Evolutionary conservation across 805 yeast species (phyloP), one percentile per base, ranked within the genome.

Genomic region (Kodamaea nitidulidarum): DNA sequence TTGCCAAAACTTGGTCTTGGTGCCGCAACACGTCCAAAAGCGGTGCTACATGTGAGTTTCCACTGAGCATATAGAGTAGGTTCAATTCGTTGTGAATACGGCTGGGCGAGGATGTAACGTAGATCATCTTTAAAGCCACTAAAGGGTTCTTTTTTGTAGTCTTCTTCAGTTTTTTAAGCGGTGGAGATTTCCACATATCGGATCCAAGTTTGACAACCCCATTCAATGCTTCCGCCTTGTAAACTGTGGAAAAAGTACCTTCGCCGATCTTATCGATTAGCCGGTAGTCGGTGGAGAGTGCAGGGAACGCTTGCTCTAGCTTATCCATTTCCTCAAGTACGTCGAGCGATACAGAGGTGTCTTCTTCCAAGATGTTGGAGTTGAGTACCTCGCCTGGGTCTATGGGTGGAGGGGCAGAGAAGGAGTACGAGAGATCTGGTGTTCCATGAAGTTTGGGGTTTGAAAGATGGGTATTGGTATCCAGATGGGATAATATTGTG

Each of bases 81-180:
- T 82, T 82, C 46, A 93, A 73, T 60, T 93, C 99, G 58, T 90
- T 90, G 50, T 77, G 80, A 32, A 93, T 91, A 60, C 99, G 75
- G 46, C 79, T 81, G 0, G 98, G 97, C 6, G 97, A 88, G 1
- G 96, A 86, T 0, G 98, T 93, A 15, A 90, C 98, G 59, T 91
- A 90, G 34, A 93, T 88, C 53, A 93, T 78, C 58, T 93, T 93
- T 49, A 93, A 68, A 2, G 99, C 99, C 41, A 93, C 98, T 37
- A 70, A 58, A 32, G 70, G 70, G 48, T 56, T 69, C 46, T 60
- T 67, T 42, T 50, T 49, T 20, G 40, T 40, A 7, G 42, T 47
- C 29, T 45, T 52, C 24, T 52, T 55, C 12, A 57, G 50, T 28
- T 51, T 56, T 38, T 63, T 64, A 27, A 70, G 52, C 7, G 73